Base-by-base conservation (phyloP, 2,329 filamentous ascomycete species). In the Neurospora sp. region DNA sequence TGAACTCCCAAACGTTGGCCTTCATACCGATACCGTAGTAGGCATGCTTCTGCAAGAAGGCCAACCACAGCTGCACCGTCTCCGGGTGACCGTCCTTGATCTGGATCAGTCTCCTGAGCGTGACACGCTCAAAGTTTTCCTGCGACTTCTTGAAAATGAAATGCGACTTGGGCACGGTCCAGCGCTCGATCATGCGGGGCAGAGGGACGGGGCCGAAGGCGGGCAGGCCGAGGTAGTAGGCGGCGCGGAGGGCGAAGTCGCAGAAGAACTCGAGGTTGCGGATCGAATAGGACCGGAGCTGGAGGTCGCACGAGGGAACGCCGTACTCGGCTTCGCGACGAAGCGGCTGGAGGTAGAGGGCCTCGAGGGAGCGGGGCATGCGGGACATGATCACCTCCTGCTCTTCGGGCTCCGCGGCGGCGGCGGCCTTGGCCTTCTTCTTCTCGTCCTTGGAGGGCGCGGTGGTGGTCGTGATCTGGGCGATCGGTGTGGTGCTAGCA, bases 11-110 rank as follows among this genome's bases (percentile, higher is more conserved):
- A 67, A 98, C 87, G 79, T 99, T 97, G 68, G 96, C 96, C 86
- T 99, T 99, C 93, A 99, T 96, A 76, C 96, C 96, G 52, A 98
- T 90, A n/a, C 96, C 96, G 75, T 96, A 92, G 79, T 96, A 97
- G 58, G 93, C 92, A 78, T 97, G 91, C 81, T 97, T 97, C 77
- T 92, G 88, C 78, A 99, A 80, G 78, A 97, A 98, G 0, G 93
- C 93, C 71, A 99, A 83, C 96, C 96, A 99, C 38, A 94, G 81
- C 80, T 96, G 91, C 42, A 99, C 93, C 0, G 89, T 90, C 79
- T 97, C 93, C 0, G 93, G 90, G 77, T 97, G 86, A 0, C 93
- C 96, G 77, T 98, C 96, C 74, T 93, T 91, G 77, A 99, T 96
- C 81, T 97, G 93, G 68, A 99, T 93, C 76, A 97, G 80, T 15